Evolutionary conservation across 2,329 filamentous ascomycete species (phyloP).

Genomic region (Talaromyces funiculosus): DNA sequence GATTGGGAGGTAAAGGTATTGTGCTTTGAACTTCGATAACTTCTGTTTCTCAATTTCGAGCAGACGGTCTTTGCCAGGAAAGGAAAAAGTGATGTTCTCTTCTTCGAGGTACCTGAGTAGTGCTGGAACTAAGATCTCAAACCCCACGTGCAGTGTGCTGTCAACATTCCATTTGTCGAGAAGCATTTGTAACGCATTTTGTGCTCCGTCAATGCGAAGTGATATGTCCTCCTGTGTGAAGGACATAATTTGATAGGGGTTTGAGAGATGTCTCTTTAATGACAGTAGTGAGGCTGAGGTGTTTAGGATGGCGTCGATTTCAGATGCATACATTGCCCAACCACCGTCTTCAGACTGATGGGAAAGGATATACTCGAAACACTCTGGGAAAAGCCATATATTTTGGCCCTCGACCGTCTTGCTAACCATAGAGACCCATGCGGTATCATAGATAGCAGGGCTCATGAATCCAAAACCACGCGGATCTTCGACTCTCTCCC

Average conservation of each 20-base stretch:
- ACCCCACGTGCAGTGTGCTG: slow-evolving; percentile 27
- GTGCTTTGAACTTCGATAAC: slow-evolving; percentile 23
- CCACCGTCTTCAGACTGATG: slow-evolving; percentile 22
- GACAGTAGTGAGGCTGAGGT: slow-evolving; percentile 30
- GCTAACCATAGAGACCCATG: slow-evolving; percentile 24
- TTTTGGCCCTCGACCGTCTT: slow-evolving; percentile 17
- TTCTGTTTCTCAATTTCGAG: slow-evolving; percentile 24
- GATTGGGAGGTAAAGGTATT: slow-evolving; percentile 23
- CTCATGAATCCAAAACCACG: slow-evolving; percentile 8
- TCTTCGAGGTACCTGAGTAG: slow-evolving; percentile 25
- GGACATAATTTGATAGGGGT: slow-evolving; percentile 16
- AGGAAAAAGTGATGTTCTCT: slow-evolving; percentile 24
- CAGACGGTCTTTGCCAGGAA: slow-evolving; percentile 20
- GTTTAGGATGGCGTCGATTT: slow-evolving; percentile 32
- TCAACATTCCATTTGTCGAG: slow-evolving; percentile 27
- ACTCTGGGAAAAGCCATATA: slow-evolving; percentile 29
- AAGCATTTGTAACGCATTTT: slow-evolving; percentile 17
- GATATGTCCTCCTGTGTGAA: slow-evolving; percentile 11
- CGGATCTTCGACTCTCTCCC: slow-evolving; percentile 1
- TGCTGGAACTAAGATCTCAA: slow-evolving; percentile 32
- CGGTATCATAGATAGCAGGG: slow-evolving; percentile 28
- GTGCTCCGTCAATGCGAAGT: slow-evolving; percentile 18
- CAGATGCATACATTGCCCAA: slow-evolving; percentile 23
- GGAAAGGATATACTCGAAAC: slow-evolving; percentile 26
- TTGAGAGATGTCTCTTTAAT: slow-evolving; percentile 20